phyloP scores from a whole-genome alignment of 73 alveolate genomes.

The Symbiodinium natans region DNA sequence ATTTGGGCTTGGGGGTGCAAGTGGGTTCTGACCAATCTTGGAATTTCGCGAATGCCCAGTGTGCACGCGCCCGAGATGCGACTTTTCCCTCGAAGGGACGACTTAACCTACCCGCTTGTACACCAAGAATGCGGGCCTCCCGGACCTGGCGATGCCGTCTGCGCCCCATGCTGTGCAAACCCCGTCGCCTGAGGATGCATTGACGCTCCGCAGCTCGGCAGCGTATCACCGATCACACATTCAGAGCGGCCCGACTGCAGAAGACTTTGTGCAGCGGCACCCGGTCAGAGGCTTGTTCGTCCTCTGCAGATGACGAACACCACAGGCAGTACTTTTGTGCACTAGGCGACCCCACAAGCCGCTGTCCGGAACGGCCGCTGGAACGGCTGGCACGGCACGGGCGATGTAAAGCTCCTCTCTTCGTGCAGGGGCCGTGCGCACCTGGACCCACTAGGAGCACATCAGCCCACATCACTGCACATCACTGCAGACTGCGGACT shows the following conservation, averaged over 20 bases:
- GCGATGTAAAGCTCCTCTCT: neutral
- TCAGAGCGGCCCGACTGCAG: neutral
- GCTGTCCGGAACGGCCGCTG: neutral
- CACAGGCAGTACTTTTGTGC: neutral
- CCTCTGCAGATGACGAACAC: too few species aligned
- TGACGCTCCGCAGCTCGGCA: too few species aligned
- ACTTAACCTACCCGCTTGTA: too few species aligned
- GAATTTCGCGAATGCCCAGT: too few species aligned
- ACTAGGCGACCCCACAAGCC: too few species aligned
- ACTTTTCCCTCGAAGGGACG: too few species aligned
- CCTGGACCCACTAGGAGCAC: neutral
- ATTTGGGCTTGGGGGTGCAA: too few species aligned
- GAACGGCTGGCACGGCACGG: neutral
- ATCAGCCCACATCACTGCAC: too few species aligned
- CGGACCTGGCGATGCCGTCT: neutral
- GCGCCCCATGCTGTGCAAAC: conserved; percentile 2
- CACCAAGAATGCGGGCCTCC: neutral
- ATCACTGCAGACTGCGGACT: too few species aligned
- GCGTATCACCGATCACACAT: too few species aligned
- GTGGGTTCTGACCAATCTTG: too few species aligned
- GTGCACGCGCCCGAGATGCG: too few species aligned
- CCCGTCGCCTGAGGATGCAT: neutral
- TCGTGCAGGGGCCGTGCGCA: neutral
- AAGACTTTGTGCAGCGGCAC: neutral
- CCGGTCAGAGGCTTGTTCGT: neutral